phyloP scores from a whole-genome alignment of 129 eudicot genomes.

The Daucus carota region DH1_v3.0 NC_030384.2:47165001-47165500 shows the following conservation, averaged over 20 bases:
- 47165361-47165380: not conserved
- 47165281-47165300: slow-evolving; percentile 54
- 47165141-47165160: slow-evolving; percentile 25
- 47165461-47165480: not conserved
- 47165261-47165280: slow-evolving; percentile 52
- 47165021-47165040: too few relatives aligned
- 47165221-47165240: slow-evolving; percentile 30
- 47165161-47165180: slow-evolving; percentile 27
- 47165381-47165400: not conserved
- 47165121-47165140: too few relatives aligned
- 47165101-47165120: too few relatives aligned
- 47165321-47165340: not conserved
- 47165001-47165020: too few relatives aligned
- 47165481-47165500: too few relatives aligned
- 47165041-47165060: too few relatives aligned
- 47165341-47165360: not conserved
- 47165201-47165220: slow-evolving; percentile 41
- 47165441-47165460: not conserved
- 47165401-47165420: not conserved
- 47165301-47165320: slow-evolving; percentile 22
- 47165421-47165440: not conserved
- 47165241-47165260: slow-evolving; percentile 31
- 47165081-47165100: too few relatives aligned
- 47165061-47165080: too few relatives aligned
- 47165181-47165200: slow-evolving; percentile 36